Conservation (phyloP, 2,329 filamentous ascomycete species). For the Apiospora malaysiana region DNA sequence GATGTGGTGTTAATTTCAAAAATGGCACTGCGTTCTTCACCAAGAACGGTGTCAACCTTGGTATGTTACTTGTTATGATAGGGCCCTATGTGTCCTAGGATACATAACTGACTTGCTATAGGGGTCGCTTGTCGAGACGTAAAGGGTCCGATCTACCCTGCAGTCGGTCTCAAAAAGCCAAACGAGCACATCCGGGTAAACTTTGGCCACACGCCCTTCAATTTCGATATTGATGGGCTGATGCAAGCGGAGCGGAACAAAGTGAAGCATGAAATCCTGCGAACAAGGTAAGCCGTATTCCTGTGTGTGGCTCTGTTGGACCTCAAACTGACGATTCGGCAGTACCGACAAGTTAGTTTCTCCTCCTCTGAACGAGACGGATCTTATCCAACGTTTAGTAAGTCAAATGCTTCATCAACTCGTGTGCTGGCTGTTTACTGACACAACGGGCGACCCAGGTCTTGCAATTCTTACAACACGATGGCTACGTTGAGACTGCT, state of each 20-base stretch:
- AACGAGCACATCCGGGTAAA: slow-evolving; percentile 68
- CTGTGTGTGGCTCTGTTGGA: slow-evolving; percentile 21
- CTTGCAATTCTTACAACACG: slow-evolving; percentile 89
- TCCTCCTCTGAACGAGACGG: slow-evolving; percentile 71
- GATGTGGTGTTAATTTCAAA: slow-evolving; percentile 70
- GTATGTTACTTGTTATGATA: slow-evolving; percentile 47
- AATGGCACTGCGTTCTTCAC: slow-evolving; percentile 72
- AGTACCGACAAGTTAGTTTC: slow-evolving; percentile 64
- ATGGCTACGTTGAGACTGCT: slow-evolving; percentile 94
- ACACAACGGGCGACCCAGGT: slow-evolving; percentile 46
- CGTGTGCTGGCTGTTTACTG: slow-evolving; percentile 22
- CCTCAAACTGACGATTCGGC: slow-evolving; percentile 22
- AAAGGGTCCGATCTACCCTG: slow-evolving; percentile 68
- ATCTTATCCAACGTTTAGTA: slow-evolving; percentile 82
- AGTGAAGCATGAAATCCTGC: slow-evolving; percentile 65
- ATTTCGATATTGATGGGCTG: slow-evolving; percentile 89
- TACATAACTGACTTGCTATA: slow-evolving; percentile 44
- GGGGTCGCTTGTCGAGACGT: slow-evolving; percentile 75
- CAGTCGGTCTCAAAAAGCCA: slow-evolving; percentile 68
- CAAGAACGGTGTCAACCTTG: slow-evolving; percentile 63
- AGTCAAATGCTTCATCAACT: slow-evolving; percentile 27
- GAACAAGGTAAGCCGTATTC: slow-evolving; percentile 45
- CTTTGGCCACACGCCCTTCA: slow-evolving; percentile 77
- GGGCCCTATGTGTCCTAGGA: background rate
- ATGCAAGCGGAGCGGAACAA: slow-evolving; percentile 74